These are phyloP conservation scores for Ascochyta clinopodiicola DNA, from an alignment of 2,329 filamentous ascomycete species.

Conservation along the genomic window DNA sequence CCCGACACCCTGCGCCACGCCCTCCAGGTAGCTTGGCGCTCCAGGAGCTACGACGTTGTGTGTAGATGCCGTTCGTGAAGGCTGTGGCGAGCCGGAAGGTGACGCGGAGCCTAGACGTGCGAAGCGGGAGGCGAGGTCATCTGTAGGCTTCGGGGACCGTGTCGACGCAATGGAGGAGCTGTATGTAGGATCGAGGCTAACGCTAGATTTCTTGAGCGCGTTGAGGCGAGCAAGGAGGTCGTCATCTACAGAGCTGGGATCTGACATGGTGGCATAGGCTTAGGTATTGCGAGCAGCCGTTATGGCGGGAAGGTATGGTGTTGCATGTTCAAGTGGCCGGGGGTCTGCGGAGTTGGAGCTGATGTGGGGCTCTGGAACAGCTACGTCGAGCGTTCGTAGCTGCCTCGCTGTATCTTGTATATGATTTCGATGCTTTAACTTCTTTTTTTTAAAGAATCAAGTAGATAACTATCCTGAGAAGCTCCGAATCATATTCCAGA, in stretches of 20 bases:
- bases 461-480: neutral
- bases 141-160: conserved; percentile 24
- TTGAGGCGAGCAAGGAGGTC: conserved; percentile 57
- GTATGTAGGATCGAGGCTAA: conserved; percentile 43
- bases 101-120: conserved; percentile 42
- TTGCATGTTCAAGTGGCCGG: conserved; percentile 5
- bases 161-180: conserved; percentile 24
- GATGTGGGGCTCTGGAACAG: conserved; percentile 7
- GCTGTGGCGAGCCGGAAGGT: conserved; percentile 36
- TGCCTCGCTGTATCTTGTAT: neutral
- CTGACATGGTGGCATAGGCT: conserved; percentile 24
- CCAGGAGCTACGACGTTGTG: conserved; percentile 32
- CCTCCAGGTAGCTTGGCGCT: conserved; percentile 45
- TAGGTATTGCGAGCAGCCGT: neutral
- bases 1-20: conserved; percentile 39
- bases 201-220: conserved; percentile 54
- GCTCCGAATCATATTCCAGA: neutral
- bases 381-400: neutral
- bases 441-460: too few relatives aligned
- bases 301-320: conserved; percentile 1
- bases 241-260: conserved; percentile 40
- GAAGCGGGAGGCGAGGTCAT: conserved; percentile 49
- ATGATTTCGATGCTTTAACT: too few relatives aligned
- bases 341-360: conserved; percentile 2
- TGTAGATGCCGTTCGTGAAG: conserved; percentile 29